These are phyloP conservation scores for Luvunga scandens DNA, from an alignment of 345 rosid genomes.

Conservation along the genomic window DNA sequence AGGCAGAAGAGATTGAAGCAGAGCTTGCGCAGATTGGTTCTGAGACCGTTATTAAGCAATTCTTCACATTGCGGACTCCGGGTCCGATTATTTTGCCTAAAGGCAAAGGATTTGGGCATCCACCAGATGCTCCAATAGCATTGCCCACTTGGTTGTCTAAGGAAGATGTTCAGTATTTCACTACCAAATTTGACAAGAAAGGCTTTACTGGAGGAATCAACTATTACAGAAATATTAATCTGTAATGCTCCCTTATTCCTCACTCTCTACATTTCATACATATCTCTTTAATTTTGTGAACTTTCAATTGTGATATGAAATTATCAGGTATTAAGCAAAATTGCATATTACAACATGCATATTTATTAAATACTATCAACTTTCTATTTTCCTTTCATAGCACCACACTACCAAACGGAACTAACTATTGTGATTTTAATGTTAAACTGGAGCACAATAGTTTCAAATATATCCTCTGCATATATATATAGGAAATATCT, in stretches of 20 bases:
- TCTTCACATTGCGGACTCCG: conserved; percentile 42
- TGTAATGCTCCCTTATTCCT: conserved; percentile 23
- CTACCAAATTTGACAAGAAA: conserved; percentile 41
- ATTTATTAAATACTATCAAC: too few relatives aligned
- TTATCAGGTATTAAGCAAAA: too few relatives aligned
- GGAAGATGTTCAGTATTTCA: conserved; percentile 49
- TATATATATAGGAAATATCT: too few relatives aligned
- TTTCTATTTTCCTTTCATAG: too few relatives aligned
- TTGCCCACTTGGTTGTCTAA: conserved; percentile 76
- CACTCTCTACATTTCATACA: not conserved
- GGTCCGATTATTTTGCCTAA: conserved; percentile 48
- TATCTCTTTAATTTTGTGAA: not conserved
- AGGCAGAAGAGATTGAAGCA: conserved; percentile 61
- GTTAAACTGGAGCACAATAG: too few relatives aligned
- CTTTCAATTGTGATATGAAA: too few relatives aligned
- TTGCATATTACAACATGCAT: too few relatives aligned
- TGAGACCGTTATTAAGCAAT: conserved; percentile 41
- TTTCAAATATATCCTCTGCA: too few relatives aligned
- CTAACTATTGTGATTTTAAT: too few relatives aligned
- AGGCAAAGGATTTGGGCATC: conserved; percentile 42
- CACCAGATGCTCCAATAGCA: conserved; percentile 21
- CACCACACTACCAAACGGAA: too few relatives aligned
- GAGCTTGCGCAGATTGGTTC: conserved; percentile 47
- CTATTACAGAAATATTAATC: conserved; percentile 70
- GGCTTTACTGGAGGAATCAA: conserved; percentile 80